These are phyloP conservation scores for Crithidia fasciculata DNA, from an alignment of 208 protist species.

Conservation along the genomic window DNA sequence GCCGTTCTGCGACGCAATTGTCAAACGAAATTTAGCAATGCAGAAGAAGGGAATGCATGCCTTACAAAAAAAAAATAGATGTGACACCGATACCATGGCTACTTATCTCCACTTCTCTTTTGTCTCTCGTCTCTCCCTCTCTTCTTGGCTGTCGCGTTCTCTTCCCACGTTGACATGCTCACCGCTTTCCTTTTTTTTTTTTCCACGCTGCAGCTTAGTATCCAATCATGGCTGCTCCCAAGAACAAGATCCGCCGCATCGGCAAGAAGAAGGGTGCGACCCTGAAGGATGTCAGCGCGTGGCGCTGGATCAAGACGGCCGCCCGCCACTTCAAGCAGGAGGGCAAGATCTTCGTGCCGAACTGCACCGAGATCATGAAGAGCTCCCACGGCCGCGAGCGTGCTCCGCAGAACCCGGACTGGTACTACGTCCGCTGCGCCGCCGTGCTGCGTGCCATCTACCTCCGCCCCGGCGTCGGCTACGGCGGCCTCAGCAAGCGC, in stretches of 20 bases:
- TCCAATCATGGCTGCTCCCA: slow-evolving; percentile 51
- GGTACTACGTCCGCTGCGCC: slow-evolving; percentile 98
- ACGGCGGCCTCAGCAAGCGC: slow-evolving; percentile 92
- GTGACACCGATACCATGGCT: too few relatives aligned
- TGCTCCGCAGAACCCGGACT: slow-evolving; percentile 97
- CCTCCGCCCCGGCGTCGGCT: slow-evolving; percentile 94
- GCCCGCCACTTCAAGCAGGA: slow-evolving; percentile 96
- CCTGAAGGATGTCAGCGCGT: slow-evolving; percentile 95
- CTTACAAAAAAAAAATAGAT: too few relatives aligned
- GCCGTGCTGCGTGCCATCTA: slow-evolving; percentile 97
- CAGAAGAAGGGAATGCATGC: too few relatives aligned
- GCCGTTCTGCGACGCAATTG: too few relatives aligned
- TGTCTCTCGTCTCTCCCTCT: neutral
- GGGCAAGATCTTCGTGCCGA: slow-evolving; percentile 94
- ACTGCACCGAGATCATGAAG: slow-evolving; percentile 98
- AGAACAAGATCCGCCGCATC: slow-evolving; percentile 86
- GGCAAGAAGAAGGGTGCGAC: slow-evolving; percentile 91
- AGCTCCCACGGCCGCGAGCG: slow-evolving; percentile 96
- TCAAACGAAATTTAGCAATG: too few relatives aligned
- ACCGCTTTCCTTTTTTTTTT: neutral
- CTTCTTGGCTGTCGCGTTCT: neutral
- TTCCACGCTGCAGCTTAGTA: neutral
- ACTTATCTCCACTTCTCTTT: neutral
- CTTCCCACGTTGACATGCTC: neutral
- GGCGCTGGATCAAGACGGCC: slow-evolving; percentile 96